Percentiles rank a stretch among this genome's conserved stretches.
These are phyloP conservation scores for Dinochytrium kinnereticum DNA, from an alignment of 371 early-diverging fungal species.

Conservation along the genomic window DNA sequence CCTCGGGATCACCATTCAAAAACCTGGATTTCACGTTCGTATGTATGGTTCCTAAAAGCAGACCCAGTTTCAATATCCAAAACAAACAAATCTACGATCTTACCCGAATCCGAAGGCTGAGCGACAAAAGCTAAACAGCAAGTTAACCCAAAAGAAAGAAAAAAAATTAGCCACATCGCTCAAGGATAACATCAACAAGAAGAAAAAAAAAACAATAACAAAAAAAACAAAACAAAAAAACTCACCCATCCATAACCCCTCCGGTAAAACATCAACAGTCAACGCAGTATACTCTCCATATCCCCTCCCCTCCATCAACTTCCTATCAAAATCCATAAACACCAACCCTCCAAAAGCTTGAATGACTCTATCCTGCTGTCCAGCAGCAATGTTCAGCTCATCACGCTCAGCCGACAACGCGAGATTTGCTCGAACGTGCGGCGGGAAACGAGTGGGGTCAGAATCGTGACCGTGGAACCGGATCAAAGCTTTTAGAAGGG, in stretches of 20 bases:
- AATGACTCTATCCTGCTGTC: conserved; percentile 73
- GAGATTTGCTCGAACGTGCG: conserved; percentile 62
- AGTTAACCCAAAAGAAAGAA: too few species aligned
- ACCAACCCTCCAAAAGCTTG: conserved; percentile 71
- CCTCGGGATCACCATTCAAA: conserved; percentile 61
- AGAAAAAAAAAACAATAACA: background rate
- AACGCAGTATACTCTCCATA: conserved; percentile 63
- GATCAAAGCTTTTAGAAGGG: conserved; percentile 61
- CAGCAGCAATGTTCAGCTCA: conserved; percentile 70
- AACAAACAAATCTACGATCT: too few species aligned
- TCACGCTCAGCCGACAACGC: conserved; percentile 65
- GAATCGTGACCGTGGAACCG: conserved; percentile 48
- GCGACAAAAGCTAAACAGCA: conserved; percentile 65
- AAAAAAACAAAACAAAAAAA: conserved; percentile 2
- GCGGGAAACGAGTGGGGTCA: conserved; percentile 47
- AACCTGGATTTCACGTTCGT: conserved; percentile 64
- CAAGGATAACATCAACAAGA: too few species aligned
- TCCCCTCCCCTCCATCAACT: conserved; percentile 59
- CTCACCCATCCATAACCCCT: conserved; percentile 45
- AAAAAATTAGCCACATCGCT: too few species aligned
- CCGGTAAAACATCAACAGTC: conserved; percentile 49
- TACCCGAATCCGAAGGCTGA: conserved; percentile 68
- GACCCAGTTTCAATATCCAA: too few species aligned
- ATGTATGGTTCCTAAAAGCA: conserved; percentile 67
- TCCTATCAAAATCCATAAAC: conserved; percentile 71